Evolutionary conservation across 1,284 basidiomycete species (phyloP), one percentile per base, ranked within the genome.

Genomic region (Papiliotrema flavescens): DNA sequence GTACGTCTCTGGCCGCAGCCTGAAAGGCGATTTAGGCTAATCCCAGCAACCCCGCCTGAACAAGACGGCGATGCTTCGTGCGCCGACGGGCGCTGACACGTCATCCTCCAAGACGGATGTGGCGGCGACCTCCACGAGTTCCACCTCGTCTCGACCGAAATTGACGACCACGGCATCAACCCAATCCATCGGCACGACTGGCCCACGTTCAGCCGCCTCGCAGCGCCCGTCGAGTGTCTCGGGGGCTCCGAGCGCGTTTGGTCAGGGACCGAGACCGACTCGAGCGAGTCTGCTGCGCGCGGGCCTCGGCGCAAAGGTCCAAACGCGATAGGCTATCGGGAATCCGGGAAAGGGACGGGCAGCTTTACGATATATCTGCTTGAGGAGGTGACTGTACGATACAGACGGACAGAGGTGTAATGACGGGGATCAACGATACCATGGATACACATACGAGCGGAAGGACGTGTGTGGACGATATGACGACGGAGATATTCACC

Each of bases 31-130:
- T 42, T 32, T 8, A 2, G 15, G 32, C 53, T 51, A 39, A 55
- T 24, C 26, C 13, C 53, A 74, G 71, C 41, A 59, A 22, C 72
- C 72, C 1, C 60, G 72, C 19, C 44, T 65, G 8, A 74, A 74
- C 60, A 64, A 63, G 41, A 53, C 71, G 11, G 65, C 68, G 3
- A 54, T 69, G 47, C 61, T 74, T 4, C 68, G 72, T 6, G 49
- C 62, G 8, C 64, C 66, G 6, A 39, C 26, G 22, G 40, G 53
- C 2, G 23, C 51, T 13, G 44, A 23, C 14, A 22, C 41, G 17
- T 35, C 1, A 17, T 7, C 20, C 8, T 6, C 43, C 23, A 19
- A 34, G 17, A 20, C 47, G 5, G 17, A 41, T 15, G 5, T 41
- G 14, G 22, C 49, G 23, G 11, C 26, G 4, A 19, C 14, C 15